Evolutionary conservation across 805 yeast species (phyloP).

Genomic region (Candida germanica): DNA sequence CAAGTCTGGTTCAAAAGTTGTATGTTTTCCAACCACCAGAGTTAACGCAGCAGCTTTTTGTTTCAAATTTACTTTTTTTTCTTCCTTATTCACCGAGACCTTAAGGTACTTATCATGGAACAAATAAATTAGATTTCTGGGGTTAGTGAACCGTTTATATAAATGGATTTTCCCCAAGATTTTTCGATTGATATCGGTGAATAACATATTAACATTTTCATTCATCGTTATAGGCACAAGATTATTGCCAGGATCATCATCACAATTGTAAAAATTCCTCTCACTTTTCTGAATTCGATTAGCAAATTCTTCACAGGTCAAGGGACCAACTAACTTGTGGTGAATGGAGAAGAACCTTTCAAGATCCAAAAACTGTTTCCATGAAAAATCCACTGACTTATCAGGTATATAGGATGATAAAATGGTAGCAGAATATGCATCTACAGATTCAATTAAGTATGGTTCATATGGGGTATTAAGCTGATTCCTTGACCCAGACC

Average conservation of each 20-base stretch:
- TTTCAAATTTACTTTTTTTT: slow-evolving; percentile 2
- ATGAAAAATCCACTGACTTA: slow-evolving; percentile 9
- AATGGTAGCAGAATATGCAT: slow-evolving; percentile 10
- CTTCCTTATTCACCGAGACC: slow-evolving; percentile 9
- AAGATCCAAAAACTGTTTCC: slow-evolving; percentile 13
- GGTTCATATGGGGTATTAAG: slow-evolving; percentile 3
- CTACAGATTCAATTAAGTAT: slow-evolving; percentile 6
- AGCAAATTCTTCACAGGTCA: slow-evolving; percentile 14
- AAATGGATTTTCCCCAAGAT: slow-evolving; percentile 10
- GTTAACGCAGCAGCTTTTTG: not conserved
- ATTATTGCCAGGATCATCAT: slow-evolving; percentile 12
- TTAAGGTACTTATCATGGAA: slow-evolving; percentile 11
- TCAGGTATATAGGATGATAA: slow-evolving; percentile 1
- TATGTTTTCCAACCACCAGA: slow-evolving; percentile 3
- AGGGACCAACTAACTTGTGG: slow-evolving; percentile 3
- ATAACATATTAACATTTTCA: slow-evolving; percentile 11
- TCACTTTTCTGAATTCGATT: slow-evolving; percentile 9
- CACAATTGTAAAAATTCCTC: slow-evolving; percentile 12
- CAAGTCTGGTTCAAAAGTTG: slow-evolving; percentile 6
- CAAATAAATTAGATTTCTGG: slow-evolving; percentile 11
- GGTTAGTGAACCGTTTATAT: slow-evolving; percentile 12
- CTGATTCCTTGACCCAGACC: not conserved
- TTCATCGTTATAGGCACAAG: slow-evolving; percentile 8
- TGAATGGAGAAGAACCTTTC: slow-evolving; percentile 8
- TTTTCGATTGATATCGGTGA: slow-evolving; percentile 9